Base-by-base conservation (phyloP, 1,284 basidiomycete genomes). In the Tilletia walkeri region DNA sequence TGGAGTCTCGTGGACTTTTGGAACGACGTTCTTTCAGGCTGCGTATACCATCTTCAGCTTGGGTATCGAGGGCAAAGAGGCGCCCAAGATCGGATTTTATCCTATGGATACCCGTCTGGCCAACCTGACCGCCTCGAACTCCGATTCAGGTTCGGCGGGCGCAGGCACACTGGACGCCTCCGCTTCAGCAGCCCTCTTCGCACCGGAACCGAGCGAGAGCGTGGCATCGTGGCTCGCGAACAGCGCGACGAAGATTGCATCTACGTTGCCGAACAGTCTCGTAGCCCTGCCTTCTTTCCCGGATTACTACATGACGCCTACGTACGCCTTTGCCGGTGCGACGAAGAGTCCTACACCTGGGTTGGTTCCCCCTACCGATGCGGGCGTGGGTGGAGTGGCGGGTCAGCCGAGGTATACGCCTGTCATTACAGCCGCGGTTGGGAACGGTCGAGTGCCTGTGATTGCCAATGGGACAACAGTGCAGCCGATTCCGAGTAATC, bases 1-100 rank as follows among this genome's bases (percentile, higher is more conserved):
- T 82, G 92, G 92, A 2, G 88, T 94, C 56, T 92, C 93, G 81
- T 95, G 93, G 93, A 90, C 93, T 82, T 86, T 94, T 86, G 92
- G 92, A n/a, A 86, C 88, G 2, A 87, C 91, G 0, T 94, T 94
- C 83, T 81, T 95, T 70, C 87, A 89, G 65, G 90, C 91, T 2
- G 90, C 93, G 0, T 94, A 94, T 82, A 89, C 90, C 3, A 86
- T 94, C 65, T 94, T 89, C 86, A 91, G 90, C 9, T 66, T 77
- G 18, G 76, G 76, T 0, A 74, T 77, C 67, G 61, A 76, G 36
- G 63, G 69, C 14, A 36, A 47, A 6, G 76, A 77, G 50, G 6
- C 71, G 12, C 76, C 76, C 20, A 77, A 77, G 38, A 67, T 77
- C 12, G 76, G 76, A 0, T 53, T 77, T 18, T 77, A 70, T 38